Conservation (phyloP, 306 rosid species). For the Vachellia pachyceras region DNA sequence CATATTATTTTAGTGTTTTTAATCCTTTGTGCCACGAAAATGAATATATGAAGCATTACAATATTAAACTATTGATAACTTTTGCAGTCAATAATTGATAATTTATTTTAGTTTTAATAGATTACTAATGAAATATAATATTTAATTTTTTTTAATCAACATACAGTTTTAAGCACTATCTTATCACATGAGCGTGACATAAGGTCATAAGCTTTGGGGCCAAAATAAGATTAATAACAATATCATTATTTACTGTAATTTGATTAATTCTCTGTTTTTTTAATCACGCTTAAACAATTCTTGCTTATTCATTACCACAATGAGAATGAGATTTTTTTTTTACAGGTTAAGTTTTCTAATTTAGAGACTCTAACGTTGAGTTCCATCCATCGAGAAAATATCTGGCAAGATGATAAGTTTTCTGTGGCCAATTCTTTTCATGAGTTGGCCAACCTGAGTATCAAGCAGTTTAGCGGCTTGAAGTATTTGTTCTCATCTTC, state of each 20-base stretch:
- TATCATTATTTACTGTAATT: neutral
- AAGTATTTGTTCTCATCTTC: neutral
- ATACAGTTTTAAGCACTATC: neutral
- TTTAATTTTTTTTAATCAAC: neutral
- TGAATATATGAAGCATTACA: neutral
- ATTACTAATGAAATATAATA: neutral
- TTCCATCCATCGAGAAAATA: neutral
- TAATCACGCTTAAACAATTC: neutral
- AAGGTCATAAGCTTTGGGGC: neutral
- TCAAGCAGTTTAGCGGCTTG: neutral
- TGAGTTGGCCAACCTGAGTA: neutral
- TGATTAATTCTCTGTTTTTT: neutral
- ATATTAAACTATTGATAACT: neutral
- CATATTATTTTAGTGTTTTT: neutral
- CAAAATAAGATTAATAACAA: neutral
- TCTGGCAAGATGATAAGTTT: slow-evolving; percentile 8
- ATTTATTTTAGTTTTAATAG: neutral
- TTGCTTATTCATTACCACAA: neutral
- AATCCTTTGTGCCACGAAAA: too few relatives aligned
- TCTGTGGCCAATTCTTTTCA: neutral
- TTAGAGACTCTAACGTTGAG: slow-evolving; percentile 20
- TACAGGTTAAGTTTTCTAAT: slow-evolving; percentile 13
- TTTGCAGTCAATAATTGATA: too few relatives aligned
- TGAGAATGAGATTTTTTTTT: neutral
- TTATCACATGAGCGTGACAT: neutral